Evolutionary conservation across 805 yeast species (phyloP).

Genomic region (Starmera dryadoides): DNA sequence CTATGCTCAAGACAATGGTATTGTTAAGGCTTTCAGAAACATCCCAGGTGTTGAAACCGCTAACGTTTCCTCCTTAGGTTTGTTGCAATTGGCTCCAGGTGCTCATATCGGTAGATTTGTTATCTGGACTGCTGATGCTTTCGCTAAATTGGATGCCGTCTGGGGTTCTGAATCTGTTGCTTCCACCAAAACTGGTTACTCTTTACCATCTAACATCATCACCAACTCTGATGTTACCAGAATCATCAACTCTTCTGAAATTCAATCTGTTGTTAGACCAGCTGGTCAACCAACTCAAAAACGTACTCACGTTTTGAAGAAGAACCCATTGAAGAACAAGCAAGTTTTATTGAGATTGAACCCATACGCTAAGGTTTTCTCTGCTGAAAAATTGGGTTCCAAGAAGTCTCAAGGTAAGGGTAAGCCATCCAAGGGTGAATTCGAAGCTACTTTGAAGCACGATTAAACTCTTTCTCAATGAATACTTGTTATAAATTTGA

Average conservation of each 20-base stretch:
- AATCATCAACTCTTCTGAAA: constrained; percentile 97
- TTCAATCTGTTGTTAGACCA: constrained; percentile 94
- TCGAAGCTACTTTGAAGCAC: constrained; percentile 60
- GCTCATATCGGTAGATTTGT: constrained; percentile 99
- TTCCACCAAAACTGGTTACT: constrained; percentile 81
- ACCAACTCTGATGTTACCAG: constrained; percentile 94
- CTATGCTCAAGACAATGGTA: constrained; percentile 96
- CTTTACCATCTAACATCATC: constrained; percentile 91
- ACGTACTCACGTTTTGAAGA: constrained; percentile 94
- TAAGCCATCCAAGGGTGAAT: constrained; percentile 66
- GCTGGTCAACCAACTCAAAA: constrained; percentile 92
- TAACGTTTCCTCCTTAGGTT: constrained; percentile 84
- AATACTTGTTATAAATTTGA: neutral
- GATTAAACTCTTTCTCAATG: constrained; percentile 29
- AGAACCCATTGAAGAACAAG: constrained; percentile 99
- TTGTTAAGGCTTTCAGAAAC: constrained; percentile 98
- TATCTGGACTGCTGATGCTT: constrained; percentile 99
- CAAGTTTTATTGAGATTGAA: constrained; percentile 95
- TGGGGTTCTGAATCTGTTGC: constrained; percentile 90
- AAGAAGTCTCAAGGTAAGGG: constrained; percentile 62
- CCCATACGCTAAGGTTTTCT: constrained; percentile 98
- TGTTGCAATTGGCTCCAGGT: constrained; percentile 99
- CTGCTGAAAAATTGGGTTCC: constrained; percentile 87
- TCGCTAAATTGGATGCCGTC: constrained; percentile 91
- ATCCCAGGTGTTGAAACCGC: constrained; percentile 99